A percentile compares a stretch with the other conserved stretches of the same genome.
phyloP scores from a whole-genome alignment of 2,329 filamentous ascomycete genomes.

The Epichloe hybrida region DNA sequence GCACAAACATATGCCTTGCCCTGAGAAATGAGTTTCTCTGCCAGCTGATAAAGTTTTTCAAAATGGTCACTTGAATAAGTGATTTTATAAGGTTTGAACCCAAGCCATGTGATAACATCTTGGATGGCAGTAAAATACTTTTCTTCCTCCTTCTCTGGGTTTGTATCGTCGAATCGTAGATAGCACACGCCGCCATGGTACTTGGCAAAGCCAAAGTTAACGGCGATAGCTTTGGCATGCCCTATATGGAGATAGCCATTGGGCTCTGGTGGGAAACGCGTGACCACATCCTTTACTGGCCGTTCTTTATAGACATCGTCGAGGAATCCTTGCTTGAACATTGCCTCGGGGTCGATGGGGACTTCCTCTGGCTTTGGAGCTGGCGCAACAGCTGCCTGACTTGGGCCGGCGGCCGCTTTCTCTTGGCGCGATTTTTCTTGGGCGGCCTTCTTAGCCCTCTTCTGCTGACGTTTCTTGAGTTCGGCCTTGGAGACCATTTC shows the following conservation, averaged over 20 bases:
- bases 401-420: constrained; percentile 55
- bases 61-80: constrained; percentile 86
- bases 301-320: constrained; percentile 57
- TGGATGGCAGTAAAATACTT: constrained; percentile 80
- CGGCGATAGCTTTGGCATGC: constrained; percentile 86
- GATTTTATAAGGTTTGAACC: constrained; percentile 33
- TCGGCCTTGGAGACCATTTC: constrained; percentile 51
- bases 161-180: constrained; percentile 76
- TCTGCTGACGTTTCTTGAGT: constrained; percentile 44
- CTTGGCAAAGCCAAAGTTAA: constrained; percentile 91
- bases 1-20: constrained; percentile 70
- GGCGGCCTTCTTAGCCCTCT: constrained; percentile 43
- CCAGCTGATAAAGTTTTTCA: constrained; percentile 66
- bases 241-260: constrained; percentile 92
- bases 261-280: constrained; percentile 72
- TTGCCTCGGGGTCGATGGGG: constrained; percentile 41
- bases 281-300: constrained; percentile 47
- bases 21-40: constrained; percentile 62
- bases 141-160: constrained; percentile 86
- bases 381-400: constrained; percentile 21
- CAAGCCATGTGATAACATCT: constrained; percentile 78
- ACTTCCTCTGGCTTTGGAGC: constrained; percentile 21
- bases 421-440: constrained; percentile 62
- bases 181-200: constrained; percentile 52
- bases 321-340: constrained; percentile 73